Percentiles rank a stretch among this genome's conserved stretches.
These are phyloP conservation scores for Thielaviopsis punctulata DNA, from an alignment of 2,329 filamentous ascomycete genomes.

Conservation along the genomic window DNA sequence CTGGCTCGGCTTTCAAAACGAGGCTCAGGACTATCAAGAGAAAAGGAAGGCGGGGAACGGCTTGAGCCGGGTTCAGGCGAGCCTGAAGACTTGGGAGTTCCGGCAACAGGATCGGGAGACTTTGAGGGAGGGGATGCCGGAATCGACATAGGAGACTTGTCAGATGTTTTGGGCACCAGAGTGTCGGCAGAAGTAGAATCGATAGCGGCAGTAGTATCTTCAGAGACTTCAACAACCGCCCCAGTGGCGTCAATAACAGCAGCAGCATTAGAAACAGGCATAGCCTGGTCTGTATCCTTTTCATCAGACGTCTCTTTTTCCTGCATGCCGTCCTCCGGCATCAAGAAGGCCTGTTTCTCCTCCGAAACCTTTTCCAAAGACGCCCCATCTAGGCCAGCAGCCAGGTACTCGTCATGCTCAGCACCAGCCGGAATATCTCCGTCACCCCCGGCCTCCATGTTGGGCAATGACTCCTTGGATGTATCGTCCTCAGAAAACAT, in stretches of 20 bases:
- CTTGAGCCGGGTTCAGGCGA: neutral
- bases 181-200: neutral
- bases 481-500: slow-evolving; percentile 77
- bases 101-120: neutral
- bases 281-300: neutral
- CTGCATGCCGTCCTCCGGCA: neutral
- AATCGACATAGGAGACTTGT: neutral
- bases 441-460: slow-evolving; percentile 35
- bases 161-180: neutral
- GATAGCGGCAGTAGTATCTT: neutral
- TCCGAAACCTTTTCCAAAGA: slow-evolving; percentile 15
- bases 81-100: neutral
- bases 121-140: neutral
- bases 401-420: neutral
- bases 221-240: too few species aligned
- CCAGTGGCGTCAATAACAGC: neutral
- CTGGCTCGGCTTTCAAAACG: slow-evolving; percentile 5
- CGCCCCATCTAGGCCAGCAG: neutral
- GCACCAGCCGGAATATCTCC: neutral
- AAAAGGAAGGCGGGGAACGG: neutral
- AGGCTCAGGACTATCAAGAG: slow-evolving; percentile 1
- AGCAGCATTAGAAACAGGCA: neutral
- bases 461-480: slow-evolving; percentile 55
- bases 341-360: slow-evolving; percentile 29
- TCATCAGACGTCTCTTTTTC: neutral